Percentiles rank a stretch among this genome's conserved stretches.
Evolutionary conservation across 192 early-diverging fungal genomes (phyloP).

Genomic region (Thoreauomyces humboldtii): DNA sequence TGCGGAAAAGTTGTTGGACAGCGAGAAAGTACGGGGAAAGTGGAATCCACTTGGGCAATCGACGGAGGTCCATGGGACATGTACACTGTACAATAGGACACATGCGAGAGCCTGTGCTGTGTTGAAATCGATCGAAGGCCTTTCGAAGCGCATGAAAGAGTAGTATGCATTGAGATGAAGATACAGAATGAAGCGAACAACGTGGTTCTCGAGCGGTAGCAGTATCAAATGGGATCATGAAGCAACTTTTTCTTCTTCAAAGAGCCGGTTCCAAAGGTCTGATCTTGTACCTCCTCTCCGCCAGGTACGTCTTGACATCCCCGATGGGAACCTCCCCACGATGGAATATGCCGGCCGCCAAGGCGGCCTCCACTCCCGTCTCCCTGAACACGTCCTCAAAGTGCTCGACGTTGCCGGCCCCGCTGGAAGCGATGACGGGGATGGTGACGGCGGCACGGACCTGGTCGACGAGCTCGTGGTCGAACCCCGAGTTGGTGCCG

Average conservation of each 20-base stretch:
- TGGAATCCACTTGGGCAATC: no score
- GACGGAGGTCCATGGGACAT: no score
- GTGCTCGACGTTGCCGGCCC: constrained; percentile 84
- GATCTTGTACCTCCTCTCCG: constrained; percentile 28
- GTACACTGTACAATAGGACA: no score
- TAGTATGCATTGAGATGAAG: no score
- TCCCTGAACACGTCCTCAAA: constrained; percentile 85
- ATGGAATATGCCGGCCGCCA: constrained; percentile 99
- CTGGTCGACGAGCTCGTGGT: constrained; percentile 76
- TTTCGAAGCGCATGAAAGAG: no score
- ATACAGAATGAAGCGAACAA: no score
- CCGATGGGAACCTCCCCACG: constrained; percentile 88
- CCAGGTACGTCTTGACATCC: constrained; percentile 76
- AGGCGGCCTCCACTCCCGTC: constrained; percentile 88
- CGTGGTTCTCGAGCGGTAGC: no score
- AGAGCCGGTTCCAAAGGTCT: constrained; percentile 2
- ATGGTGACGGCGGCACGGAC: constrained; percentile 81
- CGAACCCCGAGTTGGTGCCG: constrained; percentile 96
- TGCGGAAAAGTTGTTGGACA: no score
- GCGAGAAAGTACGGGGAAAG: no score
- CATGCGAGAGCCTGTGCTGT: no score
- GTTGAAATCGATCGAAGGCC: no score
- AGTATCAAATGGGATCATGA: neutral
- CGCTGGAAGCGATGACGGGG: constrained; percentile 97
- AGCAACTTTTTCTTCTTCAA: neutral